Evolutionary conservation across 495 filamentous ascomycete genomes (phyloP).

Genomic region (Tuber magnatum): DNA sequence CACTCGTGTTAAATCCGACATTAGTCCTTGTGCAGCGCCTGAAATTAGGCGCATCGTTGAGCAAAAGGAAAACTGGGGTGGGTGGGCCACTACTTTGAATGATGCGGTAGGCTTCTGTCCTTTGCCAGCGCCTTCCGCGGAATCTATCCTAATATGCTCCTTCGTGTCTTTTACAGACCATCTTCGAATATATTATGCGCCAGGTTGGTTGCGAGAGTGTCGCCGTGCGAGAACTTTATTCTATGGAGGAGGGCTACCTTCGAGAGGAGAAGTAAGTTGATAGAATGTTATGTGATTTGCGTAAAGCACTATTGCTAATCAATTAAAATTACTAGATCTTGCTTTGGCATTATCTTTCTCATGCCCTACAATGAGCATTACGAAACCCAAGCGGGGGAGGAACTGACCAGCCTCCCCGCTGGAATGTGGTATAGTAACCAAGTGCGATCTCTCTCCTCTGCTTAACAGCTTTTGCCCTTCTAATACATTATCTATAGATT

Average conservation of each 20-base stretch:
- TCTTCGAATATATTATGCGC: constrained; percentile 76
- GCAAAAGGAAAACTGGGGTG: constrained; percentile 50
- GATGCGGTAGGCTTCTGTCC: constrained; percentile 60
- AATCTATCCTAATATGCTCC: background rate
- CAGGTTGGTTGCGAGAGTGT: constrained; percentile 68
- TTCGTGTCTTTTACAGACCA: constrained; percentile 48
- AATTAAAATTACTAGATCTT: background rate
- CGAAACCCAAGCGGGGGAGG: constrained; percentile 30
- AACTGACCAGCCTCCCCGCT: constrained; percentile 50
- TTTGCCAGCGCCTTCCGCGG: background rate
- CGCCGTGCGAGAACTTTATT: constrained; percentile 71
- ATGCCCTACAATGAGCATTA: constrained; percentile 24
- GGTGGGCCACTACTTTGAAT: constrained; percentile 84
- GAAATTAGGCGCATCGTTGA: background rate
- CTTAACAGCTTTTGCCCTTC: background rate
- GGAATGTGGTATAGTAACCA: constrained; percentile 94
- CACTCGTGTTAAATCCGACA: background rate
- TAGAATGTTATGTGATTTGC: background rate
- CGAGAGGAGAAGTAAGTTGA: constrained; percentile 53
- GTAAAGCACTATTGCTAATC: background rate
- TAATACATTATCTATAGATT: constrained; percentile 49
- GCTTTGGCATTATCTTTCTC: background rate
- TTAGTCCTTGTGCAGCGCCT: background rate
- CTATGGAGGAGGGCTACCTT: constrained; percentile 62
- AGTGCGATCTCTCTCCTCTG: constrained; percentile 43